Base-by-base conservation (phyloP, 2,329 filamentous ascomycete genomes). In the Exophiala xenobiotica region DNA sequence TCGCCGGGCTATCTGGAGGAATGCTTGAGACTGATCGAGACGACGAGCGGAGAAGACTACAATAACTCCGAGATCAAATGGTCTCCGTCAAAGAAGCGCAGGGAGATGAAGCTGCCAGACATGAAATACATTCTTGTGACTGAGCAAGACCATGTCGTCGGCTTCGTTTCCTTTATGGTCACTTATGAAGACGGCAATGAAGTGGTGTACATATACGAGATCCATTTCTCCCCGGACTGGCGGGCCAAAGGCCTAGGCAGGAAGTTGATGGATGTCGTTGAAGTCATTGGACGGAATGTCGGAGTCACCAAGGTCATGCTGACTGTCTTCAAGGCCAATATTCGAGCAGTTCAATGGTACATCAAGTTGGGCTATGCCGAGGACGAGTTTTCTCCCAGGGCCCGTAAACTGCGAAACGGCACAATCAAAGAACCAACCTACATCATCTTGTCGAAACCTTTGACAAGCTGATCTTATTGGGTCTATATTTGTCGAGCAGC, bases 401-500 rank as follows among this genome's bases (percentile, higher is more conserved):
- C 78, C 46, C 73, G 73, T 52, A 69, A 61, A 43, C 62, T 80
- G 52, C 68, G 78, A 56, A 75, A 74, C 61, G 76, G 77, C 9
- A 73, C 69, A 37, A 66, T 77, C 18, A 62, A 75, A 55, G 69
- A 75, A 53, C 65, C 69, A 33, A 76, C 78, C 57, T 79, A 80
- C 67, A 61, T 74, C 59, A 81, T 81, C 53, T 64, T 81, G 64
- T 79, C 77, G 7, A 78, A 78, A 62, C 20, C 14, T 4, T 61
- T 75, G 59, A 58, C 38, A 41, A 35, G 33, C 50, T 20, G 50
- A 38, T 43, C 12, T n/a, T 19, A 40, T 26, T 38, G 39, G 20
- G 38, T 46, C 72, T 79, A 93, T 66, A 96, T 90, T 70, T 93
- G 88, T 66, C 85, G 83, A 42, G 91, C 85, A 59, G 95, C 89